These are phyloP conservation scores for Funneliformis geosporum DNA, from an alignment of 192 early-diverging fungal species.

Conservation along the genomic window DNA sequence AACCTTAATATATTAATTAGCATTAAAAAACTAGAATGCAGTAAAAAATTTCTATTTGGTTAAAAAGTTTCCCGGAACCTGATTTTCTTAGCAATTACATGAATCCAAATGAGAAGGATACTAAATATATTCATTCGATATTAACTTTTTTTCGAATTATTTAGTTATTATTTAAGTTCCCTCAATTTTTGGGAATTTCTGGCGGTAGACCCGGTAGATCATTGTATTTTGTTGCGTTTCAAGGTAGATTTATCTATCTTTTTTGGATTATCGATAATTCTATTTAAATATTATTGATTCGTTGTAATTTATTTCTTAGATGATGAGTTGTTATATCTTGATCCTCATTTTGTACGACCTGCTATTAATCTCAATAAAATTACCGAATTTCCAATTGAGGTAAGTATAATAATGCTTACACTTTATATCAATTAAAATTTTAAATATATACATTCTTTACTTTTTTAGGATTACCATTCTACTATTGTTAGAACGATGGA, in stretches of 20 bases:
- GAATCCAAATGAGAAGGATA: too few species aligned
- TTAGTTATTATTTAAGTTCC: conserved; percentile 38
- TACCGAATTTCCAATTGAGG: conserved; percentile 32
- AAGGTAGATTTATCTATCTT: too few species aligned
- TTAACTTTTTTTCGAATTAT: conserved; percentile 14
- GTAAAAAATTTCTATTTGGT: too few species aligned
- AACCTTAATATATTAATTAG: too few species aligned
- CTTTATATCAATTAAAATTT: not conserved
- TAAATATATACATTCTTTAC: not conserved
- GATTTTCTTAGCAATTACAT: too few species aligned
- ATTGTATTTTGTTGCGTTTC: conserved; percentile 46
- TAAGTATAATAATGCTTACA: conserved; percentile 18
- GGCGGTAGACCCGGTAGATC: conserved; percentile 44
- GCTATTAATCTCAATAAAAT: conserved; percentile 36
- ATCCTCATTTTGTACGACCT: conserved; percentile 46
- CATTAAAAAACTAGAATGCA: too few species aligned
- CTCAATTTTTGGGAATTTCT: conserved; percentile 48
- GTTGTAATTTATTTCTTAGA: conserved; percentile 25
- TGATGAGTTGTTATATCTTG: conserved; percentile 44
- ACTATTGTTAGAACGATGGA: conserved; percentile 42
- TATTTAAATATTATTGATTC: not conserved
- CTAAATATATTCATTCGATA: too few species aligned
- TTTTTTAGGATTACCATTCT: conserved; percentile 44
- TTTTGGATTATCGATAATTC: too few species aligned
- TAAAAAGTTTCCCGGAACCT: too few species aligned